Conservation (phyloP, 768 basidiomycete species). For the Termitomyces sp. region DNA sequence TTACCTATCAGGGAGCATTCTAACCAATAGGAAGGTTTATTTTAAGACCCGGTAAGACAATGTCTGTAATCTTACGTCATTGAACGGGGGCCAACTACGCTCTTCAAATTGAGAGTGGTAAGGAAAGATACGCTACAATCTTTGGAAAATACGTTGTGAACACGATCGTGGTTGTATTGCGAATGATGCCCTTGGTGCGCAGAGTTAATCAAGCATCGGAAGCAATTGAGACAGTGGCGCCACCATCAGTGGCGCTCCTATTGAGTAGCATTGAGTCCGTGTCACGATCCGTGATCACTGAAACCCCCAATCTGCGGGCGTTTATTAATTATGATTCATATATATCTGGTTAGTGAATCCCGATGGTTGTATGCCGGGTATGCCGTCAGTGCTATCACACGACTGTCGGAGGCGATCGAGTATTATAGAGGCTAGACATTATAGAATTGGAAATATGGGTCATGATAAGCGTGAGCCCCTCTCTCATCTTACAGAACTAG, state of each 20-base stretch:
- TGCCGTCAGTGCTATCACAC: not conserved
- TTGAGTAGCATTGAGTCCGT: not conserved
- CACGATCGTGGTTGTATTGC: no score
- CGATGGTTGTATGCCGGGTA: not conserved
- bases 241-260: constrained; percentile 12
- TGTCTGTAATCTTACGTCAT: not conserved
- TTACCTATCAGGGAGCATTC: no score
- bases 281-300: constrained; percentile 1
- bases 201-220: not conserved
- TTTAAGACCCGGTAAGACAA: not conserved
- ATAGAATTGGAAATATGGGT: not conserved
- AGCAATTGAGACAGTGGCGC: constrained; percentile 6
- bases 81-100: not conserved
- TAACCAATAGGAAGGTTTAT: not conserved
- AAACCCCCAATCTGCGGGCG: not conserved
- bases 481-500: not conserved
- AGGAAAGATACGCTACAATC: not conserved
- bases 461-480: not conserved
- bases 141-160: not conserved
- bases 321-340: not conserved
- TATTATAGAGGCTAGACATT: constrained; percentile 2
- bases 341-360: not conserved
- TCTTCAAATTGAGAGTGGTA: no score
- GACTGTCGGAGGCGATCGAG: not conserved
- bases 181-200: not conserved